Percentiles rank a stretch among this genome's conserved stretches.
These are phyloP conservation scores for Isoetes engelmannii DNA, from an alignment of 83 land plant genomes.

Conservation along the genomic window DNA sequence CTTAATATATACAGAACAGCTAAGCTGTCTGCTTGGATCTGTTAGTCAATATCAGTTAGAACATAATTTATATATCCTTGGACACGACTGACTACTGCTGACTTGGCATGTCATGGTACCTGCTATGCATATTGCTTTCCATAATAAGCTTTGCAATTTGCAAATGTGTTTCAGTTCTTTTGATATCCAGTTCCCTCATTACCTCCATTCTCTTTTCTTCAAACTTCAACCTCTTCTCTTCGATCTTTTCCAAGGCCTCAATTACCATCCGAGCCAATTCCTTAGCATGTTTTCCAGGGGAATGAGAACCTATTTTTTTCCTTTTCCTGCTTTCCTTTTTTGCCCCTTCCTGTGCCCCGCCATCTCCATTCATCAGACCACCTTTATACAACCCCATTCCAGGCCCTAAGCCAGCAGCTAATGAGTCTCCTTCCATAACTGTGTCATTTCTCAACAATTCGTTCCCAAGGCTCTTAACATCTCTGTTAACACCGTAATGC, in stretches of 20 bases:
- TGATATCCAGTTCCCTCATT: not conserved
- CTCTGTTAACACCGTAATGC: not conserved
- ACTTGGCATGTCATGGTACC: too few species aligned
- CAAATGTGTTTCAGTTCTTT: not conserved
- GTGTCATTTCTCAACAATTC: not conserved
- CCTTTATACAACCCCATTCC: not conserved
- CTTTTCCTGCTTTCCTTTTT: not conserved
- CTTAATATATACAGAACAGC: too few species aligned
- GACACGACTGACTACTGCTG: too few species aligned
- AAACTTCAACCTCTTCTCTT: not conserved
- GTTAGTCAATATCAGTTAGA: too few species aligned
- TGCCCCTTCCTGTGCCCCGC: not conserved
- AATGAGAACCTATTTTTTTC: not conserved
- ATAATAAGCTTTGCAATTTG: constrained; percentile 8
- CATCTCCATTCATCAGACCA: not conserved
- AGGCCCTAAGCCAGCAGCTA: not conserved
- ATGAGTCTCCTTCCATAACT: not conserved
- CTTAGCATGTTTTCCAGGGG: not conserved
- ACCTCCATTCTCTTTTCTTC: constrained; percentile 10
- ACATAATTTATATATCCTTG: too few species aligned
- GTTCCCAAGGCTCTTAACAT: too few species aligned
- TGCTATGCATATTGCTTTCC: not conserved
- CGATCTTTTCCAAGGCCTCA: constrained; percentile 4
- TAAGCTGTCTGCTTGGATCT: too few species aligned
- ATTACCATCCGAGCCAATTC: constrained; percentile 6